Evolutionary conservation across 345 rosid genomes (phyloP), one percentile per base, ranked within the genome.

Genomic region (Hypericum perforatum): DNA sequence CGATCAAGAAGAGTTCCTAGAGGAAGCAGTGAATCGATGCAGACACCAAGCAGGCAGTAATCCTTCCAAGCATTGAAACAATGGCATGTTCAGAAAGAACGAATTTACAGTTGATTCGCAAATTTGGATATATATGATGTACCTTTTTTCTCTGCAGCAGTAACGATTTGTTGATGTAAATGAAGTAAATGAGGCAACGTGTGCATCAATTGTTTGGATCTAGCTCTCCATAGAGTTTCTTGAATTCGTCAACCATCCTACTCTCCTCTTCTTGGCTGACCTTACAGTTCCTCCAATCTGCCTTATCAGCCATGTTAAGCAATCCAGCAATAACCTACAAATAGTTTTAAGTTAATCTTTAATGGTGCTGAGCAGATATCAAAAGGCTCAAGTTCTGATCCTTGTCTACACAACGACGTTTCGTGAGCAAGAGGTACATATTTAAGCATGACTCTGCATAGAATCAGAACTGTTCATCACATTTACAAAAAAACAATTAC

Each of bases 251-350:
- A 0, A 57, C 83, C 68, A 73, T 64, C 41, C 68, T 75, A 16
- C 57, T 56, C 70, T 91, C 98, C 69, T 87, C 95, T 37, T 76
- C 96, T 74, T 79, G 82, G 76, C 73, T 67, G 29, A 74, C 67
- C 43, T 65, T 65, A 71, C 90, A 87, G 59, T 75, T 78, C 63
- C 82, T 85, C 96, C 98, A 87, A 56, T 91, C 95, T 37, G 96
- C 94, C 49, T 68, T 81, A 43, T 84, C 86, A 16, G 96, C 81
- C 58, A 79, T 75, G 76, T 81, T 86, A 60, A 86, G 66, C 65
- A 91, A 65, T 47, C 96, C 98, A 49, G 98, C 87, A 57, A 91
- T 59, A 55, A 91, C 96, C 98, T 87, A 86, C 65, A 63, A 47
- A 64, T 39, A 22, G 41, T 60, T 45, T 48, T n/a, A 41, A 4